Percentiles rank a stretch among this genome's conserved stretches.
phyloP scores from a whole-genome alignment of 345 rosid genomes.

The Firmiana major region DNA sequence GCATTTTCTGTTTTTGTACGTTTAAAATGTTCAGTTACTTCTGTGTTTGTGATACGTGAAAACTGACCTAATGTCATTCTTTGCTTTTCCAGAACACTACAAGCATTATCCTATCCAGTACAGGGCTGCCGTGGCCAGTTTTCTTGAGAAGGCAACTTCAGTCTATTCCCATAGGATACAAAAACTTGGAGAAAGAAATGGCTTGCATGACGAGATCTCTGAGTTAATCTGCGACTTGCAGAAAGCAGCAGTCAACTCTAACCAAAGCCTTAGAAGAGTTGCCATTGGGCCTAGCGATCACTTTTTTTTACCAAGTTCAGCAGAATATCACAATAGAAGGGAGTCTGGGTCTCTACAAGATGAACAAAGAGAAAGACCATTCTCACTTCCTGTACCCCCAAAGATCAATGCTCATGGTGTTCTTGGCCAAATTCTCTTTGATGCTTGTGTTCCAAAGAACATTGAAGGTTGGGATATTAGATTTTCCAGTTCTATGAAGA shows the following conservation, averaged over 20 bases:
- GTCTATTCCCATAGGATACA: conserved; percentile 52
- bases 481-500: conserved; percentile 60
- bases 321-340: conserved; percentile 32
- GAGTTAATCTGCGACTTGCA: conserved; percentile 80
- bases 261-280: conserved; percentile 82
- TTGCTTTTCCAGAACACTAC: conserved; percentile 61
- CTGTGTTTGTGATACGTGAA: neutral
- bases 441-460: conserved; percentile 83
- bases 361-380: conserved; percentile 46
- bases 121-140: conserved; percentile 55
- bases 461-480: conserved; percentile 98
- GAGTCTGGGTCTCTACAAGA: conserved; percentile 45
- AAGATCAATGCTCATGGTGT: conserved; percentile 76
- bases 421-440: conserved; percentile 82
- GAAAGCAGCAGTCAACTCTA: conserved; percentile 84
- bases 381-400: conserved; percentile 43
- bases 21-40: neutral
- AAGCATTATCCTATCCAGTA: conserved; percentile 67
- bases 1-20: neutral
- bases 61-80: conserved; percentile 7
- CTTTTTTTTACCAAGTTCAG: conserved; percentile 78
- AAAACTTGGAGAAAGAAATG: conserved; percentile 52
- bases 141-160: conserved; percentile 65
- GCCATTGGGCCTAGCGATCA: conserved; percentile 75
- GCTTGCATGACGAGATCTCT: conserved; percentile 61